Evolutionary conservation across 78 protist genomes (phyloP), one percentile per base, ranked within the genome.

Genomic region (Capsaspora owczarzaki): DNA sequence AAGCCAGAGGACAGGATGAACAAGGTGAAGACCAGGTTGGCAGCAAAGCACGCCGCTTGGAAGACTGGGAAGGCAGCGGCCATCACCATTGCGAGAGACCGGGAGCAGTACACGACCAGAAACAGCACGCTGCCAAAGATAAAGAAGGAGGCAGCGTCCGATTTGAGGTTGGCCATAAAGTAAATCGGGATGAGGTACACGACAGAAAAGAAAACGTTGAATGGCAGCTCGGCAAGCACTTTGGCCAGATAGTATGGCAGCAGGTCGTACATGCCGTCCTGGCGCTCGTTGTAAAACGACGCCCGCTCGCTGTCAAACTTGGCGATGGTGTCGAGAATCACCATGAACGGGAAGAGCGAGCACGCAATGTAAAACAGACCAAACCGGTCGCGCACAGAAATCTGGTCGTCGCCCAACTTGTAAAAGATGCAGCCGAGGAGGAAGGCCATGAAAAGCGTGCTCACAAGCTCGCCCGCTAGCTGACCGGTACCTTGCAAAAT

Each of bases 81-180:
- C 43, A 61, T 40, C 3, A 22, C 70, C 6, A 61, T 4, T 2
- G 70, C 70, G 16, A 61, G 27, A 33, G 70, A 61, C 38, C 5
- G 33, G 12, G n/a, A 14, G 70, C 41, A 27, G 40, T 61, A 61
- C n/a, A 61, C 16, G 4, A 22, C 33, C 22, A 61, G 70, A 4
- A 61, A 35, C 3, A 61, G 22, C 5, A 61, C 23, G 1, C 33
- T 25, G 6, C 4, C 6, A 40, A 20, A 61, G 33, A 40, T 33
- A 6, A 61, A 35, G 70, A 63, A 78, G 31, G n/a, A 44, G 40
- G 37, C 84, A 43, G 84, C 38, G 25, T 23, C 75, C 76, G 61
- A 25, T 8, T 69, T 31, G 56, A 80, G 84, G 43, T 38, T 63
- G 1, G 41, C 68, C 35, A 80, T 16, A 6, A 8, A 53, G 78